These are phyloP conservation scores for Podaxis pistillaris DNA, from an alignment of 768 basidiomycete species.

Conservation along the genomic window DNA sequence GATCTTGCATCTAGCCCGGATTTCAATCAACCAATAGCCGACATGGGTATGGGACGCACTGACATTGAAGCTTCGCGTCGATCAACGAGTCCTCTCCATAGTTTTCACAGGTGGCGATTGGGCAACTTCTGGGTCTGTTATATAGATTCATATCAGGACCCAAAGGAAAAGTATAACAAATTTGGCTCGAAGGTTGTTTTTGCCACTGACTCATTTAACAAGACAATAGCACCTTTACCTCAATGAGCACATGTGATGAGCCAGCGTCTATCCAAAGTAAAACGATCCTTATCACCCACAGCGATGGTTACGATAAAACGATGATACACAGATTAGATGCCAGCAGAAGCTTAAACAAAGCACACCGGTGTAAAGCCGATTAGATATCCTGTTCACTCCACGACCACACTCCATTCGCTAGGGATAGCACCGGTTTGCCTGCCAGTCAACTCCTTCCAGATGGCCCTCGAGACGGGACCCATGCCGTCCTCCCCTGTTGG, in stretches of 20 bases:
- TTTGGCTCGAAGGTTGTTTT: neutral
- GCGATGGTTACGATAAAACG: neutral
- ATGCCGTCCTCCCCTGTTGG: constrained; percentile 71
- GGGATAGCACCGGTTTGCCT: constrained; percentile 77
- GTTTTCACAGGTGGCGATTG: no score
- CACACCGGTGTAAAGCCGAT: neutral
- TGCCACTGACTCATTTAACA: neutral
- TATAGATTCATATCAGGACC: neutral
- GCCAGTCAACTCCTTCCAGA: constrained; percentile 73
- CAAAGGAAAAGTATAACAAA: neutral
- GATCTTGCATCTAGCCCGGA: neutral
- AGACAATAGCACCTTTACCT: neutral
- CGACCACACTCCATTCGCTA: constrained; percentile 75
- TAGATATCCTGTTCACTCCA: constrained; percentile 19
- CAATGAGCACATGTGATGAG: neutral
- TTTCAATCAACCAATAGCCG: neutral
- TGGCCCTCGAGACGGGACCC: constrained; percentile 73
- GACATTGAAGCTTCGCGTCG: neutral
- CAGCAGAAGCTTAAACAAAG: neutral
- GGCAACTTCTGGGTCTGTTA: neutral
- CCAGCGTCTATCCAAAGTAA: neutral
- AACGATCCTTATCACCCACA: neutral
- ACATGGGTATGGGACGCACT: neutral
- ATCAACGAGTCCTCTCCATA: neutral
- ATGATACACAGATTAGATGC: neutral